These are phyloP conservation scores for Calonectria henricotiae DNA, from an alignment of 2,329 filamentous ascomycete species.

Conservation along the genomic window DNA sequence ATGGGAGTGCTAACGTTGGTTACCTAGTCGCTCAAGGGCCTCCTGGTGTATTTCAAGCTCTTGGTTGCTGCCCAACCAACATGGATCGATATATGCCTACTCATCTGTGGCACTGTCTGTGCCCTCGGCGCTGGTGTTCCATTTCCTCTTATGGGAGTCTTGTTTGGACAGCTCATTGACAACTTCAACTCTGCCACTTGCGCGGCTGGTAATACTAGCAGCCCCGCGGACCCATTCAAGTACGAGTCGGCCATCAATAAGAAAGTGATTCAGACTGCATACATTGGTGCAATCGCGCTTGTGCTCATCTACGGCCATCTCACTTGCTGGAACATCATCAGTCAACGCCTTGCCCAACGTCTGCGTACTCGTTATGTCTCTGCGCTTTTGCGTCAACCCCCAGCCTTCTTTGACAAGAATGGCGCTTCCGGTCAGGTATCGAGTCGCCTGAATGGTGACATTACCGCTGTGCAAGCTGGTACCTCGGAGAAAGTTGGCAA, in stretches of 20 bases:
- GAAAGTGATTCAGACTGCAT: slow-evolving; percentile 75
- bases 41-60: slow-evolving; percentile 60
- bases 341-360: slow-evolving; percentile 75
- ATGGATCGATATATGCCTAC: slow-evolving; percentile 61
- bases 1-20: neutral
- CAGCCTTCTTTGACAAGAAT: slow-evolving; percentile 75
- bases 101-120: slow-evolving; percentile 60
- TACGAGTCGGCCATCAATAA: slow-evolving; percentile 65
- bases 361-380: slow-evolving; percentile 74
- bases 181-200: slow-evolving; percentile 73
- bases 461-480: slow-evolving; percentile 78
- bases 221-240: slow-evolving; percentile 44
- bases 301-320: slow-evolving; percentile 76
- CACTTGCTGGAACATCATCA: slow-evolving; percentile 76
- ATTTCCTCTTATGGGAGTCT: slow-evolving; percentile 75
- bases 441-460: slow-evolving; percentile 77
- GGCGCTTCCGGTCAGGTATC: slow-evolving; percentile 74
- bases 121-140: slow-evolving; percentile 74
- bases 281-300: slow-evolving; percentile 74
- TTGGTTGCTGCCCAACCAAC: slow-evolving; percentile 59
- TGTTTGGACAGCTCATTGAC: slow-evolving; percentile 77
- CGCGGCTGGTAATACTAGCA: slow-evolving; percentile 50
- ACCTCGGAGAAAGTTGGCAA: slow-evolving; percentile 81
- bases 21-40: slow-evolving; percentile 37
- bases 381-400: slow-evolving; percentile 73